A percentile compares a stretch with the other conserved stretches of the same genome.
Conservation (phyloP, 2,329 filamentous ascomycete species). For the Sphaceloma murrayae region DNA sequence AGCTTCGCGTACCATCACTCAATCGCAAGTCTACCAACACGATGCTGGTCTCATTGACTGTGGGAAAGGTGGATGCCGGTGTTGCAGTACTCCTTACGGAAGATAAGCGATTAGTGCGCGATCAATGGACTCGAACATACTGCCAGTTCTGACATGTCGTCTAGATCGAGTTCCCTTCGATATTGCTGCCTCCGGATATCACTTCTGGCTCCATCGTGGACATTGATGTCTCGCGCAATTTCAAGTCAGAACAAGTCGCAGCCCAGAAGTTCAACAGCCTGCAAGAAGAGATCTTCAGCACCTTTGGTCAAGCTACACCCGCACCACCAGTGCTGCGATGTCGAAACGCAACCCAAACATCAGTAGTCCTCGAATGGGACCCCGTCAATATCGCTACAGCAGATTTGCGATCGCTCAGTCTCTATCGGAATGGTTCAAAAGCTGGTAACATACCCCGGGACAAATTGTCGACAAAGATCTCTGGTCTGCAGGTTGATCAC, state of each 20-base stretch:
- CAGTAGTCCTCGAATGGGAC: slow-evolving; percentile 95
- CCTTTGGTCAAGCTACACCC: slow-evolving; percentile 75
- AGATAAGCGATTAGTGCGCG: slow-evolving; percentile 83
- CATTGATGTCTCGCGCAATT: slow-evolving; percentile 87
- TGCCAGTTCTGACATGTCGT: slow-evolving; percentile 18
- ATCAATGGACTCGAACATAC: slow-evolving; percentile 3
- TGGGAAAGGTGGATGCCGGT: slow-evolving; percentile 98
- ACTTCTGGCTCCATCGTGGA: slow-evolving; percentile 95
- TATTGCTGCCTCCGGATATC: slow-evolving; percentile 90
- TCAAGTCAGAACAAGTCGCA: slow-evolving; percentile 62
- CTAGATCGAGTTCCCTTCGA: slow-evolving; percentile 97
- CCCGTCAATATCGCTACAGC: slow-evolving; percentile 87
- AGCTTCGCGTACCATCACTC: not conserved
- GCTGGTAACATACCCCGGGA: slow-evolving; percentile 87
- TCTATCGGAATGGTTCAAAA: slow-evolving; percentile 95
- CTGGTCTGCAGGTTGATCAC: slow-evolving; percentile 87
- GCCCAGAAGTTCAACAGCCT: slow-evolving; percentile 69
- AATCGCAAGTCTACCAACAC: not conserved
- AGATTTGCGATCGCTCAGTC: slow-evolving; percentile 74
- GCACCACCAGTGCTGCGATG: slow-evolving; percentile 71
- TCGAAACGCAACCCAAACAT: slow-evolving; percentile 97
- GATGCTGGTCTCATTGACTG: slow-evolving; percentile 95
- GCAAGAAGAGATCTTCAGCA: slow-evolving; percentile 78
- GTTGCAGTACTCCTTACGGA: slow-evolving; percentile 94
- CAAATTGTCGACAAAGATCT: slow-evolving; percentile 94